A percentile compares a stretch with the other conserved stretches of the same genome.
phyloP scores from a whole-genome alignment of 108 stramenopile species.

The Cylindrotheca closterium region DNA sequence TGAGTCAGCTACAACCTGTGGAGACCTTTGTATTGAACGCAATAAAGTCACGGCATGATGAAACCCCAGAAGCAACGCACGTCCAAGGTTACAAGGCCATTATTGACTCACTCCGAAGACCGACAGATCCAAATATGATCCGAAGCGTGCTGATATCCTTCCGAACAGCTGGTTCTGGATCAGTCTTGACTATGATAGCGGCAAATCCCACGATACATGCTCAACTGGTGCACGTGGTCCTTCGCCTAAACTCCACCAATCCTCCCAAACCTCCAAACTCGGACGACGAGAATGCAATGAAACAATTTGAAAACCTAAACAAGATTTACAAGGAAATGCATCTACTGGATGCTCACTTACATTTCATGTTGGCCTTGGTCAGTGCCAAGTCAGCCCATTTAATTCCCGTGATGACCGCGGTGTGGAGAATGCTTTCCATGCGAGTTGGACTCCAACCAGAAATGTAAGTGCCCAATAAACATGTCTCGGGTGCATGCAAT shows the following conservation, averaged over 20 bases:
- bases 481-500: neutral
- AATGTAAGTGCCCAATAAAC: constrained; percentile 23
- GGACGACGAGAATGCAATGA: constrained; percentile 1
- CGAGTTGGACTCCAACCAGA: neutral
- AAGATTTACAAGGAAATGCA: constrained; percentile 19
- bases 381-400: constrained; percentile 50
- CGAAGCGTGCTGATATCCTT: constrained; percentile 44
- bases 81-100: constrained; percentile 35
- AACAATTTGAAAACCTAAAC: constrained; percentile 4
- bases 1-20: constrained; percentile 37
- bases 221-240: constrained; percentile 43
- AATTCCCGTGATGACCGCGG: constrained; percentile 25
- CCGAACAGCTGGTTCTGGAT: constrained; percentile 49
- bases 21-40: constrained; percentile 54
- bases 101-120: constrained; percentile 37
- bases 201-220: constrained; percentile 37
- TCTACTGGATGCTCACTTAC: constrained; percentile 53
- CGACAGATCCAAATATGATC: constrained; percentile 38
- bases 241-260: constrained; percentile 43
- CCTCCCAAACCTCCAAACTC: constrained; percentile 8
- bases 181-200: constrained; percentile 34
- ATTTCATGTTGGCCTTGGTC: constrained; percentile 58
- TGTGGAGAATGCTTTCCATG: constrained; percentile 46
- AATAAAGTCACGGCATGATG: constrained; percentile 31
- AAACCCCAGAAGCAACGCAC: constrained; percentile 18